Base-by-base conservation (phyloP, 306 rosid genomes). In the Pterocarpus santalinus region DNA sequence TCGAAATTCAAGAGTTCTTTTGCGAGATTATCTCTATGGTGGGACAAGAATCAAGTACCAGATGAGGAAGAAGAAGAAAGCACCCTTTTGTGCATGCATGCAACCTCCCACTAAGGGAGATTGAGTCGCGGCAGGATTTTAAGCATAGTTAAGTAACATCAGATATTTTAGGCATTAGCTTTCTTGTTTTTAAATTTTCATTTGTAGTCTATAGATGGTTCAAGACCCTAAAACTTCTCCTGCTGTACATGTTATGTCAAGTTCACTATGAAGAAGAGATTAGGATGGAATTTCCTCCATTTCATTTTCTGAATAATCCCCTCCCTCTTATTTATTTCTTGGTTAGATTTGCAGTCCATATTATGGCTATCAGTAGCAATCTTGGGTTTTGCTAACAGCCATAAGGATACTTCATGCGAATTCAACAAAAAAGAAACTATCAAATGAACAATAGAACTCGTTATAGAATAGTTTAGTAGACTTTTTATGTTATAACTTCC, bases 11-110 rank as follows among this genome's bases (percentile, higher is more conserved):
- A 94, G 90, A 65, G 91, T 94, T 69, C 98, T 90, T 53, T 82
- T 96, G 73, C 87, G 94, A 51, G 99, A 96, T 77, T 96, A 92
- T 86, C 95, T 96, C 69, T 88, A 94, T 47, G 92, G 88, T 28
- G 90, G 86, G 65, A 58, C 81, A n/a, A 89, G 85, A 84, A 89
- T 81, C 66, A 79, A 68, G 67, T 86, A 85, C 60, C 90, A 85
- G 77, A 58, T 72, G 56, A 75, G 71, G 49, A 89, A 36, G 91
- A 96, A 85, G 78, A 92, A 90, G 92, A 96, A 89, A 85, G 67
- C 89, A 22, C 63, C 85, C 51, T 96, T 96, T 61, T 94, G 99
- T 79, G 94, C 86, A 69, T 96, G 99, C 74, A 85, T 93, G 33
- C 86, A 84, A 51, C 94, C 97, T 74, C 94, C 97, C 28, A 92